These are phyloP conservation scores for Dactylellina sp. DNA, from an alignment of 2,329 filamentous ascomycete species.

Conservation along the genomic window DNA sequence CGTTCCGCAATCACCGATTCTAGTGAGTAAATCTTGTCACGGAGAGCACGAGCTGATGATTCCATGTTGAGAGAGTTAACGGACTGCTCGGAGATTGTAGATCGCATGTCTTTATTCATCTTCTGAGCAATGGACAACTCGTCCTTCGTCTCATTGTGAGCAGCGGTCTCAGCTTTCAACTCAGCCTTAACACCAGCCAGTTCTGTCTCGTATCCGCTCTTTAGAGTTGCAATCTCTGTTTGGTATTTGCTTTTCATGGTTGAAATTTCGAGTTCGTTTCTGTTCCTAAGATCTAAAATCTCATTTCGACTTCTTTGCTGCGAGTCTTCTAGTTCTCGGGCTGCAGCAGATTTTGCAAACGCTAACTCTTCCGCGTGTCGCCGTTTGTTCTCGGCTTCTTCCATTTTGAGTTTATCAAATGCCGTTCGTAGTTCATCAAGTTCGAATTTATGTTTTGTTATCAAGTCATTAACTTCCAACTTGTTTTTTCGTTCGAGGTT, in stretches of 20 bases:
- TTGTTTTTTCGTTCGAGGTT: conserved; percentile 65
- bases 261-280: conserved; percentile 66
- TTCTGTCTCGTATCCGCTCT: conserved; percentile 45
- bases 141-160: conserved; percentile 62
- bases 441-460: conserved; percentile 75
- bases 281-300: conserved; percentile 66
- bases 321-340: conserved; percentile 67
- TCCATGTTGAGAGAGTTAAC: conserved; percentile 76
- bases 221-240: conserved; percentile 52
- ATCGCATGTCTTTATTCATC: conserved; percentile 71
- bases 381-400: conserved; percentile 55
- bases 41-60: conserved; percentile 78
- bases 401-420: conserved; percentile 67
- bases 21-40: conserved; percentile 86
- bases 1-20: conserved; percentile 91
- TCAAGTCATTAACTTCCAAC: conserved; percentile 71
- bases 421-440: conserved; percentile 74
- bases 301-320: conserved; percentile 68
- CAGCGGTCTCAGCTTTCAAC: conserved; percentile 51
- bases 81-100: conserved; percentile 71
- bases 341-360: conserved; percentile 75
- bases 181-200: conserved; percentile 43
- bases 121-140: conserved; percentile 73
- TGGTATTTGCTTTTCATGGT: conserved; percentile 45
- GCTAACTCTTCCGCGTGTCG: conserved; percentile 60